These are phyloP conservation scores for Colletotrichum liriopes DNA, from an alignment of 2,329 filamentous ascomycete genomes.

Conservation along the genomic window DNA sequence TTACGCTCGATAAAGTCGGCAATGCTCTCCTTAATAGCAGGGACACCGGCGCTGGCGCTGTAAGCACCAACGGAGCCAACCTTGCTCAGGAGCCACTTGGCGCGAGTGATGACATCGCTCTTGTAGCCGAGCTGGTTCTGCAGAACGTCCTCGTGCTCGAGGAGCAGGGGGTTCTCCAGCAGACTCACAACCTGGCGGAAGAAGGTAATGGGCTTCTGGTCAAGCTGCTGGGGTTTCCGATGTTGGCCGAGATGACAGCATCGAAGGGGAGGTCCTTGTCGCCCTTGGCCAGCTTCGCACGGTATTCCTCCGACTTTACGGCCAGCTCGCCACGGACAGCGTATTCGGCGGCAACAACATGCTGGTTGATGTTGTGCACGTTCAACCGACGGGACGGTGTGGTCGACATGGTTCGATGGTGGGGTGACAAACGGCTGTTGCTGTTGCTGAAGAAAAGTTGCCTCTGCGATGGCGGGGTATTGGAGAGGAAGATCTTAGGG, in stretches of 20 bases:
- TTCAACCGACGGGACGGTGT: conserved; percentile 68
- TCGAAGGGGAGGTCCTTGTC: conserved; percentile 82
- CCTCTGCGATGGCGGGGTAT: conserved; percentile 42
- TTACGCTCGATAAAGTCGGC: conserved; percentile 92
- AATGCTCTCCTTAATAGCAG: conserved; percentile 89
- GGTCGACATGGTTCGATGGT: conserved; percentile 55
- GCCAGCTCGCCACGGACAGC: conserved; percentile 97
- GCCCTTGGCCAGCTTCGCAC: conserved; percentile 78
- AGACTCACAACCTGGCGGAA: conserved; percentile 97
- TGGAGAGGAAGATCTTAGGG: conserved; percentile 33
- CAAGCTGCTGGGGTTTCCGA: conserved; percentile 98
- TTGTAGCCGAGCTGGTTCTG: conserved; percentile 86
- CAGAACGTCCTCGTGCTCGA: conserved; percentile 88
- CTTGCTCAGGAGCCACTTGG: conserved; percentile 83
- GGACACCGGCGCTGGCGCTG: conserved; percentile 92
- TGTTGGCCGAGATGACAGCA: conserved; percentile 96
- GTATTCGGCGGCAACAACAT: conserved; percentile 91
- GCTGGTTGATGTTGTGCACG: conserved; percentile 91
- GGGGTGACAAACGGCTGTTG: conserved; percentile 39
- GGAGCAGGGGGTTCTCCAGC: conserved; percentile 88
- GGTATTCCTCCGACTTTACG: conserved; percentile 92
- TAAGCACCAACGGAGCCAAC: conserved; percentile 96
- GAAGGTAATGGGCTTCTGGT: conserved; percentile 99
- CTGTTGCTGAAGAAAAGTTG: conserved; percentile 43
- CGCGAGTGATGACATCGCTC: conserved; percentile 88